Evolutionary conservation across 352 stramenopile species (phyloP), one percentile per base, ranked within the genome.

Genomic region (Pythium apleroticum): DNA sequence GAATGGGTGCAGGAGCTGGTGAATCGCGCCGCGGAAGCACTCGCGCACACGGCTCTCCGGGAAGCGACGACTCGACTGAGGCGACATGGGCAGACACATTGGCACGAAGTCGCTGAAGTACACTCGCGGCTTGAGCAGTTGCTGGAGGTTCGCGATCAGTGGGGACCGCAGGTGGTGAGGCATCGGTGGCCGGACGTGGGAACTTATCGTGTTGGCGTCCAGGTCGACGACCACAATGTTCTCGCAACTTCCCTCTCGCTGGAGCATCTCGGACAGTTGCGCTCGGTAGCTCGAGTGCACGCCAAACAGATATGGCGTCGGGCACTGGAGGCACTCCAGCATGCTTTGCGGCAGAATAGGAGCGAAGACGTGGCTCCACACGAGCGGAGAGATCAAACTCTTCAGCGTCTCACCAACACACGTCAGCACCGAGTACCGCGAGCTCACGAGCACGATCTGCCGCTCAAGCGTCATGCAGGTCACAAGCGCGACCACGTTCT

Each of bases 311-410:
- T 89, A 95, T 22, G 86, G 86, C 10, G 86, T 95, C 45, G 86
- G 86, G 55, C 86, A 95, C 61, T 95, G 86, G 28, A 95, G 75
- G 20, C 79, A 90, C 58, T 93, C 86, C 9, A 93, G 72, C 83
- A 95, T 93, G 48, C 72, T 84, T 56, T 86, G 81, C 4, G 88
- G 88, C 22, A 96, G 53, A 39, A 96, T 88, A 12, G 85, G 88
- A 1, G 81, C 81, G 65, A 95, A 97, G 25, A 95, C 82, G 52
- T 97, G 89, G 43, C 87, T 91, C 89, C 89, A 97, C 49, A 88
- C 55, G 4, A 97, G 66, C 39, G 89, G 89, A 4, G 76, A 57
- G 49, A 97, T 81, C 37, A 97, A 78, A 25, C 74, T 80, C 65
- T 90, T 89, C 19, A 95, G 72, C 9, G 88, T 89, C 69, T 95